Percentiles rank a stretch among this genome's conserved stretches.
phyloP scores from a whole-genome alignment of 2,329 filamentous ascomycete genomes.

The Penicillium sclerotiorum region DNA sequence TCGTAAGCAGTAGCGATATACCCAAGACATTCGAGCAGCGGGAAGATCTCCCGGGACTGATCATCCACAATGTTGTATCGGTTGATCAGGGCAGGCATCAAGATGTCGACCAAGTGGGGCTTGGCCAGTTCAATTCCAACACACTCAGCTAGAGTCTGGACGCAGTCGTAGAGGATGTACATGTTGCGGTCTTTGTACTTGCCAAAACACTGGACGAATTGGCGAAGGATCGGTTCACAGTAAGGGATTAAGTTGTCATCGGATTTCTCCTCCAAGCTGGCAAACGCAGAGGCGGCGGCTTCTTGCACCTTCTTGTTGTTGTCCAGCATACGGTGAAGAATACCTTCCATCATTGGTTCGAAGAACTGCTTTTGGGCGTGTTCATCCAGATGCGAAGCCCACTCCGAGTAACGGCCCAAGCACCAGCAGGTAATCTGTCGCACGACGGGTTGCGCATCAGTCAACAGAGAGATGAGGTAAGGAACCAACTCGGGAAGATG shows the following conservation, averaged over 20 bases:
- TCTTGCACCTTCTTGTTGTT: constrained; percentile 98
- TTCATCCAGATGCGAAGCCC: constrained; percentile 77
- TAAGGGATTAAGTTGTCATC: constrained; percentile 80
- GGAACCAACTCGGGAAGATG: constrained; percentile 88
- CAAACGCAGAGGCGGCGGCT: constrained; percentile 92
- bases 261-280: constrained; percentile 92
- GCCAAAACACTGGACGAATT: constrained; percentile 88
- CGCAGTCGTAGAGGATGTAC: constrained; percentile 97
- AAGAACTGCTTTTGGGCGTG: constrained; percentile 75
- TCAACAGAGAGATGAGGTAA: constrained; percentile 83
- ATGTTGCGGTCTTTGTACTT: constrained; percentile 99
- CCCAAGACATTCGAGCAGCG: constrained; percentile 91
- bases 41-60: constrained; percentile 90
- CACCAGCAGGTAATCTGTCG: constrained; percentile 98
- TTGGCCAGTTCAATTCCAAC: constrained; percentile 80
- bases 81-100: constrained; percentile 91
- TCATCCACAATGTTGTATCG: constrained; percentile 87
- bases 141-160: constrained; percentile 93
- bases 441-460: constrained; percentile 85
- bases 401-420: constrained; percentile 86
- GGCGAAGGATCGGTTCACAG: constrained; percentile 83
- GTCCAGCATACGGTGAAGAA: constrained; percentile 92
- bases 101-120: constrained; percentile 75
- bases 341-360: constrained; percentile 95
- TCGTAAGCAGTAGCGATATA: constrained; percentile 89